Base-by-base conservation (phyloP, 768 basidiomycete species). In the Erythrobasidium yunnanense region DNA sequence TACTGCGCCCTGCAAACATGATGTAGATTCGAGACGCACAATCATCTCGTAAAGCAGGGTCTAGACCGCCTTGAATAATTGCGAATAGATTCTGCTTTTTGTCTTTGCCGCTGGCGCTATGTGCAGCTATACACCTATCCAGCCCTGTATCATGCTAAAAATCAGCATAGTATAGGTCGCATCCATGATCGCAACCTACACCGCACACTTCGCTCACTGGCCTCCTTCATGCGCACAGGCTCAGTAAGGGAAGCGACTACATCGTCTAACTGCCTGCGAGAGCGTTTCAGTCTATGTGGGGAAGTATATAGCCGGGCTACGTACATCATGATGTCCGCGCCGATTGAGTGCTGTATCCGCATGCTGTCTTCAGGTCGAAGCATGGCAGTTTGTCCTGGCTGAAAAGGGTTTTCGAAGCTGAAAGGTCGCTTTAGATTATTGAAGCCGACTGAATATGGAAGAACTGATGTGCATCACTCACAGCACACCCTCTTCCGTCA, bases 311-410 rank as follows among this genome's bases (percentile, higher is more conserved):
- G n/a, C n/a, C n/a, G n/a, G n/a, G n/a, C 7, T 20, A 90, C 81
- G 74, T 89, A 90, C 90, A 93, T 92, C 68, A 93, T 89, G 67
- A 93, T 93, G 74, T 93, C 90, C 27, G 85, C 87, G 4, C 90
- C 89, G 46, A 93, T 90, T 6, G 85, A 80, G 73, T 93, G 90
- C 73, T 93, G 89, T 71, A 90, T 87, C 17, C 84, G 83, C 45
- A 92, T 90, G 71, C 87, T 88, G 78, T 90, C 87, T 77, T 93
- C 90, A 33, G 90, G 90, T 86, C 90, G 60, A 15, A 69, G 22
- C 20, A 56, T 34, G 7, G 56, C 65, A 52, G 27, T 66, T 46
- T 56, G 25, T 45, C 27, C 51, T 54, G 55, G 63, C 13, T 70
- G 47, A 50, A 18, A 71, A 23, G 30, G 33, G 34, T 47, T 52